Base-by-base conservation (phyloP, 345 rosid genomes). In the Carallia brachiata region DNA sequence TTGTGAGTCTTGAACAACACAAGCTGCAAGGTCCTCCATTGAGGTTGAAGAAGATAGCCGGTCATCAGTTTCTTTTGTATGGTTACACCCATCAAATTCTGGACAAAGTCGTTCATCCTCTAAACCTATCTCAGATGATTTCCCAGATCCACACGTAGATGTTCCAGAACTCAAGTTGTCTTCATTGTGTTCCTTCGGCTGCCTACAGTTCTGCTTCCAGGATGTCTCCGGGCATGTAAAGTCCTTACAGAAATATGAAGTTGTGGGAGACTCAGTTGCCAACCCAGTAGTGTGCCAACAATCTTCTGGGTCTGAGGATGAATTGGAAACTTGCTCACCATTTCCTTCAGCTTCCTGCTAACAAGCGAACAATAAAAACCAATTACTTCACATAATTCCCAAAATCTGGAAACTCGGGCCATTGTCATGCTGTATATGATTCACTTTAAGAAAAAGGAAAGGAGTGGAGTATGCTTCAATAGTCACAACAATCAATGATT, bases 271-370 rank as follows among this genome's bases (percentile, higher is more conserved):
- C 47, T 75, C 65, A 6, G 73, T 53, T 6, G 65, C 61, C 18
- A 52, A 4, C 10, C 12, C 58, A 70, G 53, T 5, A 47, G 40
- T 39, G 54, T 74, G 59, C 63, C 30, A 63, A 50, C 55, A 48
- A 64, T 70, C 60, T 52, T 71, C 76, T 6, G 67, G 65, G n/a
- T 72, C 78, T 66, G 73, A 67, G 7, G 75, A 78, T 68, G 74
- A 67, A 74, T 60, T 70, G 36, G 70, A 52, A 50, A 66, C 58
- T 67, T 50, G 73, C 75, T 78, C 84, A 57, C 73, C 47, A 54
- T 19, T 72, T 62, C 80, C 90, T 70, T 81, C 84, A 63, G 63
- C 79, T 71, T 86, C 93, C 93, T 86, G 80, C 66, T 77, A 44
- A 62, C 68, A 64, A 62, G 61, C 36, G 61, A 69, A 52, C 44